Evolutionary conservation across 2,329 filamentous ascomycete species (phyloP).

Genomic region (Xenoacremonium recifei): DNA sequence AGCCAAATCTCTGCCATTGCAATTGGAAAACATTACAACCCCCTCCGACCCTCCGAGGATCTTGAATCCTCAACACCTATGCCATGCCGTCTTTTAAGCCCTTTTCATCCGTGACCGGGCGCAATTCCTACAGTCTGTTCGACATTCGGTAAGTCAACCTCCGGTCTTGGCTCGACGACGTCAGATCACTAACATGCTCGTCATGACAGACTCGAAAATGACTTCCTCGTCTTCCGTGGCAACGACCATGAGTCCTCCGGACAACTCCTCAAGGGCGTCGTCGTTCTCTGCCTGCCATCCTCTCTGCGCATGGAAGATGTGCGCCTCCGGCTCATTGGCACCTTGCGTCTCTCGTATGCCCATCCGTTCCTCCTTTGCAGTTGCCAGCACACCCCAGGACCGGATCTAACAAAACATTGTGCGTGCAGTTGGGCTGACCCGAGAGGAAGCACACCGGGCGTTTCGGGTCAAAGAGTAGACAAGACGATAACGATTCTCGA

Average conservation of each 20-base stretch:
- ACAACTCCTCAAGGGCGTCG: slow-evolving; percentile 69
- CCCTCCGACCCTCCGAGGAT: slow-evolving; percentile 6
- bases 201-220: slow-evolving; percentile 64
- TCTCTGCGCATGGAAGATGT: slow-evolving; percentile 71
- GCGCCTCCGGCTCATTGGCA: slow-evolving; percentile 68
- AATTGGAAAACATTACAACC: too few relatives aligned
- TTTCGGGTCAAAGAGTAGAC: slow-evolving; percentile 59
- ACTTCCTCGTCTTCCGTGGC: slow-evolving; percentile 77
- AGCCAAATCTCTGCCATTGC: too few relatives aligned
- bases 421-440: slow-evolving; percentile 49
- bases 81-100: slow-evolving; percentile 58
- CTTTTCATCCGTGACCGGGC: slow-evolving; percentile 51
- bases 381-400: slow-evolving; percentile 7
- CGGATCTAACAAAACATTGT: slow-evolving; percentile 12
- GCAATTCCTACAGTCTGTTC: slow-evolving; percentile 53
- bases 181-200: slow-evolving; percentile 9
- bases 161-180: background rate
- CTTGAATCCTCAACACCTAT: background rate
- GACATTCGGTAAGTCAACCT: slow-evolving; percentile 52
- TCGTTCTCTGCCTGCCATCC: slow-evolving; percentile 71
- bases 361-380: slow-evolving; percentile 2
- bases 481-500: slow-evolving; percentile 60
- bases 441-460: slow-evolving; percentile 54
- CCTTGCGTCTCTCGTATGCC: slow-evolving; percentile 63
- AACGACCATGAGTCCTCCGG: slow-evolving; percentile 72